phyloP scores from a whole-genome alignment of 176 grass and related monocot genomes.

The Neostapfia colusana region DNA sequence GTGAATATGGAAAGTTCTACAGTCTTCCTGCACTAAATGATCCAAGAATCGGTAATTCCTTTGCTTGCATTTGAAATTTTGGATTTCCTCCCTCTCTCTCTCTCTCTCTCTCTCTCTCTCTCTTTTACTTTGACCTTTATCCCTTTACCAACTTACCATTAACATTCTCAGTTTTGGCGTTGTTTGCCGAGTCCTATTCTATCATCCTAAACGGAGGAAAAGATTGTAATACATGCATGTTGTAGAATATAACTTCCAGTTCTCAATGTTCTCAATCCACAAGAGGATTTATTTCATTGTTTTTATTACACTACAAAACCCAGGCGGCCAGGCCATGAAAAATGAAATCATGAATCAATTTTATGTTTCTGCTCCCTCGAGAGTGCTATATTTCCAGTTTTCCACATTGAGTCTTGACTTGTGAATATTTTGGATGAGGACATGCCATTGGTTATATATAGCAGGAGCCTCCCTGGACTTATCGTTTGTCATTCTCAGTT shows the following conservation, averaged over 20 bases:
- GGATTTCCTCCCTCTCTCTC: not conserved
- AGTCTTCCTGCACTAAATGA: conserved; percentile 77
- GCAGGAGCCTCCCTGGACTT: not conserved
- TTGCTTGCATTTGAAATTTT: conserved; percentile 10
- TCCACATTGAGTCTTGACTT: not conserved
- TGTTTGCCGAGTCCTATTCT: not conserved
- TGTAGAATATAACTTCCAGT: too few species aligned
- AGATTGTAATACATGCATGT: not conserved
- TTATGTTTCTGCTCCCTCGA: not conserved
- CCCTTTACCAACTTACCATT: not conserved
- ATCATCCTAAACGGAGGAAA: not conserved
- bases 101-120: too few species aligned
- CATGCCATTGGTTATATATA: conserved; percentile 8
- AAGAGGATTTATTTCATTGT: not conserved
- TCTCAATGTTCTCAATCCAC: not conserved
- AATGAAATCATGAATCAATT: not conserved
- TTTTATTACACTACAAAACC: not conserved
- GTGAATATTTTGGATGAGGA: not conserved
- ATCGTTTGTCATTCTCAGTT: not conserved
- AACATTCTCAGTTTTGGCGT: not conserved
- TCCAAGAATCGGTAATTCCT: conserved; percentile 73
- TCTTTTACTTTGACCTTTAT: not conserved
- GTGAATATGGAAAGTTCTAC: conserved; percentile 92
- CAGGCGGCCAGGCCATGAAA: not conserved
- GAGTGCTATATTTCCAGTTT: not conserved